Evolutionary conservation across 2,329 filamentous ascomycete species (phyloP).

Genomic region (Cordyceps fumosorosea): DNA sequence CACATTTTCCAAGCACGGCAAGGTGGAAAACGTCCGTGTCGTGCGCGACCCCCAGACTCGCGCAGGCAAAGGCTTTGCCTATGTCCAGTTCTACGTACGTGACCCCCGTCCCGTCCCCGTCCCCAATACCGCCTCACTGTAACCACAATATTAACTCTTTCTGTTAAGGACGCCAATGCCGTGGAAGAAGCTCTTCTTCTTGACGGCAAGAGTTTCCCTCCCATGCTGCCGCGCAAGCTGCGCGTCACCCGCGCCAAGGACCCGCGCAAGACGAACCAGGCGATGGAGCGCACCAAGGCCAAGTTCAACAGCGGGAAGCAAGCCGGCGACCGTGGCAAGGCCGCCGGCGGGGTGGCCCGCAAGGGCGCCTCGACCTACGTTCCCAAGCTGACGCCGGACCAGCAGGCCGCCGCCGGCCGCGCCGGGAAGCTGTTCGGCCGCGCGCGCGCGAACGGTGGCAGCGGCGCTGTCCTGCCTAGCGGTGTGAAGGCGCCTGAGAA

Average conservation of each 20-base stretch:
- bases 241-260: slow-evolving; percentile 84
- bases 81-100: slow-evolving; percentile 82
- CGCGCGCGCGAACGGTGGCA: slow-evolving; percentile 29
- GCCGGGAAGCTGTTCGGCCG: slow-evolving; percentile 68
- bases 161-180: slow-evolving; percentile 63
- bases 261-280: slow-evolving; percentile 51
- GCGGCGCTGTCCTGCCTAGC: slow-evolving; percentile 13
- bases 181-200: slow-evolving; percentile 88
- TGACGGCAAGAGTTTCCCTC: slow-evolving; percentile 87
- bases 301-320: slow-evolving; percentile 23
- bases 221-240: slow-evolving; percentile 82
- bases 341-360: neutral
- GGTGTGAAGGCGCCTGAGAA: slow-evolving; percentile 55
- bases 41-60: slow-evolving; percentile 83
- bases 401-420: slow-evolving; percentile 66
- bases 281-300: slow-evolving; percentile 29
- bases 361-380: slow-evolving; percentile 48
- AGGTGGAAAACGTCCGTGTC: slow-evolving; percentile 88
- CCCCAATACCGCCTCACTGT: neutral
- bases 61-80: slow-evolving; percentile 94
- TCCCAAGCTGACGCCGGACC: slow-evolving; percentile 62
- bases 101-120: neutral
- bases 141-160: slow-evolving; percentile 11
- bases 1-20: slow-evolving; percentile 67
- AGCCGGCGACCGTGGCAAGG: neutral